A percentile compares a stretch with the other conserved stretches of the same genome.
phyloP scores from a whole-genome alignment of 2,329 filamentous ascomycete species.

The Trichophyton schoenleinii region DNA sequence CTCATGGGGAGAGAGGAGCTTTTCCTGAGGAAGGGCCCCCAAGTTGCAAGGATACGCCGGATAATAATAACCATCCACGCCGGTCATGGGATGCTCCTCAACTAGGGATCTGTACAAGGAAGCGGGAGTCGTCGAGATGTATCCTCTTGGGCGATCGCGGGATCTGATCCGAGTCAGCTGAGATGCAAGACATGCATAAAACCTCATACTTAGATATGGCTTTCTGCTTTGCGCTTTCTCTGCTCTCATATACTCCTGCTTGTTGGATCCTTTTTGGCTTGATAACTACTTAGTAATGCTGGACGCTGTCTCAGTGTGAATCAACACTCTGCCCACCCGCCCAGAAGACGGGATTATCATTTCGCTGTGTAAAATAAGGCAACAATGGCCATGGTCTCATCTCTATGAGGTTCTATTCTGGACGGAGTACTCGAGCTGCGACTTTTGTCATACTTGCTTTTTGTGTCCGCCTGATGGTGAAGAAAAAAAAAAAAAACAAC shows the following conservation, averaged over 20 bases:
- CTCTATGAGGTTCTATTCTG: neutral
- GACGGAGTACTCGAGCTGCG: no score
- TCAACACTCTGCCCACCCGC: neutral
- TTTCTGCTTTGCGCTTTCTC: neutral
- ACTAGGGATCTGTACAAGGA: conserved; percentile 1
- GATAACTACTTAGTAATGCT: neutral
- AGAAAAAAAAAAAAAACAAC: neutral
- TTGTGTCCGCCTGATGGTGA: neutral
- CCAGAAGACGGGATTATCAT: neutral
- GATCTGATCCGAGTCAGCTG: conserved; percentile 3
- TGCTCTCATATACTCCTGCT: neutral
- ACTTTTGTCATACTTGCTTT: neutral
- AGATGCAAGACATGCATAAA: conserved; percentile 1
- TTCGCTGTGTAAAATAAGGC: neutral
- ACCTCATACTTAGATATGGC: neutral
- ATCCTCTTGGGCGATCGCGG: neutral
- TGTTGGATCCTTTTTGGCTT: neutral
- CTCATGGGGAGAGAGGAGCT: neutral
- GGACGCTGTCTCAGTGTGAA: neutral
- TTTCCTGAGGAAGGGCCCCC: neutral
- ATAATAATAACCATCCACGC: conserved; percentile 1
- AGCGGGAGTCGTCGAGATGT: neutral
- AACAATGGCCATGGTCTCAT: neutral
- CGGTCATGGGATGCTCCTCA: neutral
- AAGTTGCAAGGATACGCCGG: neutral